These are phyloP conservation scores for Nothophoma quercina DNA, from an alignment of 2,329 filamentous ascomycete genomes.

Conservation along the genomic window DNA sequence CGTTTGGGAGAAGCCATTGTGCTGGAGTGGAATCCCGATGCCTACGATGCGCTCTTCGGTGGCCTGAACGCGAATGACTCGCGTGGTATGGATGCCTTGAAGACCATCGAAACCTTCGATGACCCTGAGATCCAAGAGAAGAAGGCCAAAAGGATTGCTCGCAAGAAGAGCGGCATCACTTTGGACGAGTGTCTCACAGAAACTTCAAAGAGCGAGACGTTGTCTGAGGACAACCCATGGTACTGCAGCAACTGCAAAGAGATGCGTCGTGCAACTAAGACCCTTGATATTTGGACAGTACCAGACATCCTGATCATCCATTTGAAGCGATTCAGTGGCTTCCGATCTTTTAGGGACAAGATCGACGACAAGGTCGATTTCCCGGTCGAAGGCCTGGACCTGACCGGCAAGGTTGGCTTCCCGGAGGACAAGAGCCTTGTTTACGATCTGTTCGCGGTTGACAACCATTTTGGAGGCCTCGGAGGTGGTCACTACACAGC, in stretches of 20 bases:
- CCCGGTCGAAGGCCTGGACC: conserved; percentile 84
- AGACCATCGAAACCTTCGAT: conserved; percentile 62
- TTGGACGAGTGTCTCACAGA: conserved; percentile 92
- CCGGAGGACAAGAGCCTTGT: conserved; percentile 81
- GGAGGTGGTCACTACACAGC: conserved; percentile 97
- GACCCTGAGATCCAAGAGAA: conserved; percentile 69
- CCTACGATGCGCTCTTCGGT: conserved; percentile 74
- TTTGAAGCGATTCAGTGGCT: conserved; percentile 92
- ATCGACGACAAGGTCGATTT: conserved; percentile 91
- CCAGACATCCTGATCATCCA: conserved; percentile 96
- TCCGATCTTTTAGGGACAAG: conserved; percentile 84
- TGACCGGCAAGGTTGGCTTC: conserved; percentile 79
- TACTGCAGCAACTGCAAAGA: conserved; percentile 97
- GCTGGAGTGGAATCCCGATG: conserved; percentile 80
- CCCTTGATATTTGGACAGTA: conserved; percentile 95
- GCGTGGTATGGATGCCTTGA: conserved; percentile 68
- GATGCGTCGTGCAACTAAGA: conserved; percentile 90
- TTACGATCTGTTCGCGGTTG: conserved; percentile 94
- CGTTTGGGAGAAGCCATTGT: conserved; percentile 84
- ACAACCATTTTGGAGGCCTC: conserved; percentile 93
- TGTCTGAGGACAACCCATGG: conserved; percentile 97
- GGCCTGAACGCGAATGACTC: conserved; percentile 53
- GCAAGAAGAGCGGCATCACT: conserved; percentile 78
- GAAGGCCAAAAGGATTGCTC: conserved; percentile 68
- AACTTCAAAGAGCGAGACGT: conserved; percentile 90